Conservation (phyloP, 2,329 filamentous ascomycete species). For the Parascedosporium putredinis region DNA sequence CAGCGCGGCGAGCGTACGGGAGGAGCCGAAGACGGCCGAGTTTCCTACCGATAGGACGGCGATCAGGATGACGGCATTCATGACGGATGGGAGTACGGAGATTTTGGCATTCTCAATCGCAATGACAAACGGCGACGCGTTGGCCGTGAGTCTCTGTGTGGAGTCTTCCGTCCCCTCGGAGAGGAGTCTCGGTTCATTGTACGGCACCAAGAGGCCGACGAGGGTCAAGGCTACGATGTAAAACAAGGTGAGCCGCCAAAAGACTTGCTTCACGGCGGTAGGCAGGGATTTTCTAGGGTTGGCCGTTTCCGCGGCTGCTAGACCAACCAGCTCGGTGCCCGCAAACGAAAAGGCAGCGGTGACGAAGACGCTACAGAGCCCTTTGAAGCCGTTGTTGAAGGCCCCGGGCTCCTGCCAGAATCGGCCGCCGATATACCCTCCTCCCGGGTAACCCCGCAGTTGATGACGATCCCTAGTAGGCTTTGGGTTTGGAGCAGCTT, state of each 20-base stretch:
- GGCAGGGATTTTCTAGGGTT: constrained; percentile 74
- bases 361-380: constrained; percentile 68
- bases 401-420: constrained; percentile 77
- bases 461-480: constrained; percentile 75
- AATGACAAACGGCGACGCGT: constrained; percentile 86
- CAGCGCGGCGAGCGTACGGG: constrained; percentile 77
- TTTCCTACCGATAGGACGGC: constrained; percentile 87
- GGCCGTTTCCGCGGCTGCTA: constrained; percentile 68
- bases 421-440: constrained; percentile 68
- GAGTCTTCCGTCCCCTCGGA: constrained; percentile 29
- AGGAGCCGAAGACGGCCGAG: constrained; percentile 83
- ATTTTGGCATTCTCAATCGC: constrained; percentile 81
- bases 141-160: constrained; percentile 49
- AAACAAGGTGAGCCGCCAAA: constrained; percentile 88
- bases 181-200: constrained; percentile 54
- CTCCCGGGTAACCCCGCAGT: constrained; percentile 67
- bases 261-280: constrained; percentile 83
- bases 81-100: constrained; percentile 68
- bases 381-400: constrained; percentile 74
- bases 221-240: constrained; percentile 76
- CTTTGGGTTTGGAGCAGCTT: constrained; percentile 26
- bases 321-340: constrained; percentile 65
- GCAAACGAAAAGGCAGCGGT: constrained; percentile 68
- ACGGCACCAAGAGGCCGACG: constrained; percentile 74
- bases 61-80: constrained; percentile 92